A percentile compares a stretch with the other conserved stretches of the same genome.
Evolutionary conservation across 2,329 filamentous ascomycete genomes (phyloP).

Genomic region (Canariomyces notabilis): DNA sequence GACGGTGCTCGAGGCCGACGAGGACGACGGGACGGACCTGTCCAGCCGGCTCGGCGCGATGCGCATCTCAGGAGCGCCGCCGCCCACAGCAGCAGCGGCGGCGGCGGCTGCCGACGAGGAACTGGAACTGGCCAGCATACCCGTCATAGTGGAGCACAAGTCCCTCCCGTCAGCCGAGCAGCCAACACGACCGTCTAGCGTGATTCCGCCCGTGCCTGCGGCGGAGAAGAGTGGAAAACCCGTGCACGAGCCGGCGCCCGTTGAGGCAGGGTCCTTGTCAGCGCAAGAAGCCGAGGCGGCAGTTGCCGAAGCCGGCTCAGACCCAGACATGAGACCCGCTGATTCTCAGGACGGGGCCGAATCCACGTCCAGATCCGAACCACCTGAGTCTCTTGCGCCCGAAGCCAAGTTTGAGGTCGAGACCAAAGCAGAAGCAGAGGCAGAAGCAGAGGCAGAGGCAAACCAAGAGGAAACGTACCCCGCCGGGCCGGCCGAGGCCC

Average conservation of each 20-base stretch:
- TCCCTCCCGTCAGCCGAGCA: conserved; percentile 8
- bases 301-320: background rate
- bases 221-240: background rate
- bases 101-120: conserved; percentile 44
- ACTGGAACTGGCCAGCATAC: conserved; percentile 31
- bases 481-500: no score
- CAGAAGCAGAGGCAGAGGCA: background rate
- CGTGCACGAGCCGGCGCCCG: background rate
- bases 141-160: conserved; percentile 38
- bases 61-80: conserved; percentile 52
- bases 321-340: no score
- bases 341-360: no score
- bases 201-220: conserved; percentile 16
- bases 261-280: no score
- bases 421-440: background rate
- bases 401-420: background rate
- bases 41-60: conserved; percentile 43
- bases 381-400: background rate
- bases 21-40: conserved; percentile 58
- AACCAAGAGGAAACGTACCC: background rate
- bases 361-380: background rate
- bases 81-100: no score
- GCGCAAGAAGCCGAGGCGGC: conserved; percentile 11
- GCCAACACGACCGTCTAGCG: conserved; percentile 20
- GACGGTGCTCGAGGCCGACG: conserved; percentile 77